Evolutionary conservation across 495 filamentous ascomycete genomes (phyloP).

Genomic region (Hypoxylon lienhwacheense): DNA sequence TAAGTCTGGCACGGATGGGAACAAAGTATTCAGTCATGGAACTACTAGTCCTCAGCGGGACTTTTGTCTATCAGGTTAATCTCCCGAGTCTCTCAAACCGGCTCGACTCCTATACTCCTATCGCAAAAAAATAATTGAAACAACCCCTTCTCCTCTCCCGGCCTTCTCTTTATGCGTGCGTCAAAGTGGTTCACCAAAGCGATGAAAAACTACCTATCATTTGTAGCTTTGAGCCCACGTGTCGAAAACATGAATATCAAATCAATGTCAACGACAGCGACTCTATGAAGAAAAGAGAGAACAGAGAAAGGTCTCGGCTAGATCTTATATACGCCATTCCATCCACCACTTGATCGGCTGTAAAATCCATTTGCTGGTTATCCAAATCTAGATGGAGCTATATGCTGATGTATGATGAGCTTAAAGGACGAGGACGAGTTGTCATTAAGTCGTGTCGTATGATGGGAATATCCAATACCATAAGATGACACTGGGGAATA

Average conservation of each 20-base stretch:
- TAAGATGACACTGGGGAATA: no score
- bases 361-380: slow-evolving; percentile 35
- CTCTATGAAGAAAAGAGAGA: slow-evolving; percentile 1
- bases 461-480: slow-evolving; percentile 5
- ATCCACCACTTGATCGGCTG: slow-evolving; percentile 15
- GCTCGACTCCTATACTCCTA: slow-evolving; percentile 23
- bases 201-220: no score
- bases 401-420: slow-evolving; percentile 23
- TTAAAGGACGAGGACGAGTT: neutral
- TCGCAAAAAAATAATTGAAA: slow-evolving; percentile 6
- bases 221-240: no score
- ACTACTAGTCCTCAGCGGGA: slow-evolving; percentile 10
- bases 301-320: slow-evolving; percentile 3
- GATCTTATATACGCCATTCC: slow-evolving; percentile 18
- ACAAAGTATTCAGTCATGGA: slow-evolving; percentile 13
- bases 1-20: no score
- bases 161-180: no score
- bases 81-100: slow-evolving; percentile 8
- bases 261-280: neutral
- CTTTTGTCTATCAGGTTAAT: slow-evolving; percentile 24
- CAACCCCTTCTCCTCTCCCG: no score
- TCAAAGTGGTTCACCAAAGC: no score
- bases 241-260: no score
- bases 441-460: neutral
- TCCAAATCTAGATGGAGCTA: slow-evolving; percentile 29